Conservation (phyloP, 257 asterid genomes). For the Fraxinus quadrangulata region DNA sequence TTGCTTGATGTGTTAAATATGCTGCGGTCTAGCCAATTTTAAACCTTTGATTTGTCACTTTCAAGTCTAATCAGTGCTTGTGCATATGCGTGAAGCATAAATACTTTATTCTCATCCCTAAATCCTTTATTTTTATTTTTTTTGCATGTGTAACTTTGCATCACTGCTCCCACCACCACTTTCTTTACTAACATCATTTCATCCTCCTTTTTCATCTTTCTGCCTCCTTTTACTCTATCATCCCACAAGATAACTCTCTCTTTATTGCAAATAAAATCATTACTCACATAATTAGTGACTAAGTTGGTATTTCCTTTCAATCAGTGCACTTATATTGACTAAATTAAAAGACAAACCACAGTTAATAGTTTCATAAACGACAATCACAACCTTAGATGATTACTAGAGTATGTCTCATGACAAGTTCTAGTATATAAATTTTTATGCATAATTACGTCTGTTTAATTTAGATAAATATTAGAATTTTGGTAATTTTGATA, state of each 20-base stretch:
- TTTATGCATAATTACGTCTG: not conserved
- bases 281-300: conserved; percentile 32
- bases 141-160: conserved; percentile 43
- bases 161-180: conserved; percentile 49
- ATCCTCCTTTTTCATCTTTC: conserved; percentile 33
- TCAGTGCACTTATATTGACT: conserved; percentile 40
- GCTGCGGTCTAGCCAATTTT: not conserved
- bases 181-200: conserved; percentile 38
- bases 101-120: conserved; percentile 30
- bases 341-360: conserved; percentile 20
- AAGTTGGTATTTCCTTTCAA: conserved; percentile 32
- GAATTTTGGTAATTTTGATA: no score
- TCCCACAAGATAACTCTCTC: conserved; percentile 28
- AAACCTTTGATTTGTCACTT: not conserved
- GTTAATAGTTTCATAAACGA: conserved; percentile 17
- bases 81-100: conserved; percentile 10
- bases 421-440: no score
- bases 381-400: not conserved
- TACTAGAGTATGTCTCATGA: no score
- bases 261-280: conserved; percentile 28
- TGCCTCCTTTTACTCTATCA: conserved; percentile 40
- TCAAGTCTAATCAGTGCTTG: conserved; percentile 8
- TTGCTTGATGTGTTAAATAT: not conserved
- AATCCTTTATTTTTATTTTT: not conserved
- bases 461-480: no score